These are phyloP conservation scores for Jackrogersella minutella DNA, from an alignment of 495 filamentous ascomycete species.

Conservation along the genomic window DNA sequence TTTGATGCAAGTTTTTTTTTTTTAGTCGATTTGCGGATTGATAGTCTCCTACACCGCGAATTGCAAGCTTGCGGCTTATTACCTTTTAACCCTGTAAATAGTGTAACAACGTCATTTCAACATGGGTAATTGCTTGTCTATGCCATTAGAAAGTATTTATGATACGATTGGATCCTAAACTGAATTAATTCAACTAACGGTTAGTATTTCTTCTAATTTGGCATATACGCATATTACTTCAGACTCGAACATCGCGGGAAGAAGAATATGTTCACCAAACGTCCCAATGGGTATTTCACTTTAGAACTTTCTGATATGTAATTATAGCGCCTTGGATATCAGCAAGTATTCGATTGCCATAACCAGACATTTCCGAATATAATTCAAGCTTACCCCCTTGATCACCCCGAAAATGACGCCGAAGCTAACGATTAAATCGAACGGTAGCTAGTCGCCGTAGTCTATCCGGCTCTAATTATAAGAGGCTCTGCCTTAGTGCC, in stretches of 20 bases:
- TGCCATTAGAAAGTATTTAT: not conserved
- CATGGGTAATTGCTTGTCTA: not conserved
- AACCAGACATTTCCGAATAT: not conserved
- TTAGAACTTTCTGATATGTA: not conserved
- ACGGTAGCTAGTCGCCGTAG: not conserved
- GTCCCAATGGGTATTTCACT: no score
- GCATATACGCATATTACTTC: not conserved
- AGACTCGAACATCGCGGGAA: not conserved
- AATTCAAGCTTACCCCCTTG: not conserved
- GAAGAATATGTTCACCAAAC: not conserved
- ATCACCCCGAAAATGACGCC: not conserved
- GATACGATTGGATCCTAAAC: not conserved
- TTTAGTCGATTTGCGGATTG: not conserved
- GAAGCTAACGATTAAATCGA: not conserved
- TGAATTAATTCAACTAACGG: not conserved
- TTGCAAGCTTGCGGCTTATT: conserved; percentile 6
- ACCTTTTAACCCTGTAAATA: not conserved
- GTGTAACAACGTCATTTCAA: not conserved
- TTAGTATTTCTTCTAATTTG: not conserved
- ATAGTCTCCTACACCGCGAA: conserved; percentile 5
- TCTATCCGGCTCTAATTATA: not conserved
- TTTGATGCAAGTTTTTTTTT: conserved; percentile 32
- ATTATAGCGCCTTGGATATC: not conserved
- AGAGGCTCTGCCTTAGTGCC: not conserved
- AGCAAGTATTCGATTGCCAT: not conserved